Conservation (phyloP, 176 grass and related monocot species). For the Hyparrhenia diplandra region DNA sequence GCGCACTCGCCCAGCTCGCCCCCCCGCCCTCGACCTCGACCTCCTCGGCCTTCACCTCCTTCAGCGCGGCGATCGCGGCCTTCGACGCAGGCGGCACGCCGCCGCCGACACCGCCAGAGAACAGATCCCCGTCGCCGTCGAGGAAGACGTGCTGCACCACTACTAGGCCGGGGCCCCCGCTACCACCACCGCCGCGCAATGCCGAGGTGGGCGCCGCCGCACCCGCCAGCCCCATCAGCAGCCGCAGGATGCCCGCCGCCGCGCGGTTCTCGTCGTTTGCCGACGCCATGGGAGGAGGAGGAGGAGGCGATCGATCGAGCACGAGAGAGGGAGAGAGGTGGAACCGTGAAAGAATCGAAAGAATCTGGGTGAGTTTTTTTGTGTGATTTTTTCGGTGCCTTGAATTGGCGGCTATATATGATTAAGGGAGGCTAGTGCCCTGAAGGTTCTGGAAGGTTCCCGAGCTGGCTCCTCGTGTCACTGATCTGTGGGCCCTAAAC, state of each 20-base stretch:
- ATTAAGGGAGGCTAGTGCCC: not conserved
- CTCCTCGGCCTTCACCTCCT: constrained; percentile 37
- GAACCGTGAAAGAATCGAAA: constrained; percentile 4
- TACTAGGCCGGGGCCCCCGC: not conserved
- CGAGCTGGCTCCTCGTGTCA: not conserved
- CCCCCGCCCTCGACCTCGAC: too few relatives aligned
- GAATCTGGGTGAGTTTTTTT: not conserved
- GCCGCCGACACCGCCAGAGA: constrained; percentile 21
- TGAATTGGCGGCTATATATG: constrained; percentile 13
- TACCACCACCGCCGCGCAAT: not conserved
- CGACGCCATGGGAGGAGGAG: constrained; percentile 34
- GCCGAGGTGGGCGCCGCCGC: not conserved
- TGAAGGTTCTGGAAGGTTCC: constrained; percentile 39
- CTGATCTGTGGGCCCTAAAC: constrained; percentile 27
- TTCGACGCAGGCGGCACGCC: constrained; percentile 56
- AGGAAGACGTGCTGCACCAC: constrained; percentile 28
- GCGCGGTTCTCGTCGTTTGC: constrained; percentile 16
- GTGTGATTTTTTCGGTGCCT: not conserved
- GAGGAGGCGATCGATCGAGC: not conserved
- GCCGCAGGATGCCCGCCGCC: constrained; percentile 29
- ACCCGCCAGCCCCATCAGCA: constrained; percentile 23
- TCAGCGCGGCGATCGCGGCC: constrained; percentile 59
- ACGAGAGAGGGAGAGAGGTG: not conserved
- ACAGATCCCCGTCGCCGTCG: constrained; percentile 17
- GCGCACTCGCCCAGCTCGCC: constrained; percentile 43